Percentiles rank a stretch among this genome's conserved stretches.
phyloP scores from a whole-genome alignment of 106 monocot species.

The Apostasia ramifera region DNA sequence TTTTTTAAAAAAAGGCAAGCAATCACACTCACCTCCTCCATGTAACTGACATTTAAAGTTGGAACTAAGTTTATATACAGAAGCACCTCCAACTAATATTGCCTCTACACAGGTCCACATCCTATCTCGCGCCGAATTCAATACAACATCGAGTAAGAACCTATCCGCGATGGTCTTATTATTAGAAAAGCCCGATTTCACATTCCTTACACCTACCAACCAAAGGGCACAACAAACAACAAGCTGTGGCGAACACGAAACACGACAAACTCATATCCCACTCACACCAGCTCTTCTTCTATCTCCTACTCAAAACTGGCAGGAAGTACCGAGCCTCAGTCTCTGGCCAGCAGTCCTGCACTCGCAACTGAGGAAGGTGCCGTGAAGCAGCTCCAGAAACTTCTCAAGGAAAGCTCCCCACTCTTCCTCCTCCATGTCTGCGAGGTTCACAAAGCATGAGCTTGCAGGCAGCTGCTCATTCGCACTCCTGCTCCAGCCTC shows the following conservation, averaged over 20 bases:
- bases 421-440: conserved; percentile 73
- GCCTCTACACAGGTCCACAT: background rate
- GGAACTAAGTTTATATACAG: conserved; percentile 6
- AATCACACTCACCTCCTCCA: conserved; percentile 14
- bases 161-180: conserved; percentile 10
- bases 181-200: background rate
- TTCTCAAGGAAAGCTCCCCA: conserved; percentile 75
- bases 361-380: conserved; percentile 31
- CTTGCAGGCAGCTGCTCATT: conserved; percentile 56
- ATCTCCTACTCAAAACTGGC: conserved; percentile 57
- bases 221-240: conserved; percentile 5
- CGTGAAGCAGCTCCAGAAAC: conserved; percentile 54
- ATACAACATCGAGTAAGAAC: background rate
- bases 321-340: conserved; percentile 62
- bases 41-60: conserved; percentile 3
- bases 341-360: conserved; percentile 20
- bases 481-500: conserved; percentile 35
- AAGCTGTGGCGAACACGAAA: background rate
- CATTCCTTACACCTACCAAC: conserved; percentile 22
- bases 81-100: background rate
- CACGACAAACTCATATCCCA: background rate
- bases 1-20: background rate
- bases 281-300: background rate
- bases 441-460: conserved; percentile 60
- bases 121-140: background rate